Evolutionary conservation across 108 stramenopile genomes (phyloP).

Genomic region (Stephanodiscus minutulus): DNA sequence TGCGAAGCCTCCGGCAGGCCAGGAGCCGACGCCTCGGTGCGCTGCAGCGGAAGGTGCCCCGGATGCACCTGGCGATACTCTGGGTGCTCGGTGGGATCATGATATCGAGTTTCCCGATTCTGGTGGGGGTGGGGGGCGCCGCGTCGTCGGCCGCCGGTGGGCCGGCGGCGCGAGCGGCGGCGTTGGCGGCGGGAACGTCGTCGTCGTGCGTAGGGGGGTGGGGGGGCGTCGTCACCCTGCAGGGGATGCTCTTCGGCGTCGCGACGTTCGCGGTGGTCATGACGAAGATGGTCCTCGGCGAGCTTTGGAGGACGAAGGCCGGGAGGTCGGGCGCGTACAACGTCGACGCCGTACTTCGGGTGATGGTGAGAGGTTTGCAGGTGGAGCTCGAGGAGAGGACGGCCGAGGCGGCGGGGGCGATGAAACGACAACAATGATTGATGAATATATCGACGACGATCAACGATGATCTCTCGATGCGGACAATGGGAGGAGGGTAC

Average conservation of each 20-base stretch:
- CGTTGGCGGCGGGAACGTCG: conserved; percentile 29
- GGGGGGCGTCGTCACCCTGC: conserved; percentile 31
- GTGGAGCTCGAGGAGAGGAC: conserved; percentile 71
- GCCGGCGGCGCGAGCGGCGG: too few species aligned
- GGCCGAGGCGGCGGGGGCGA: conserved; percentile 48
- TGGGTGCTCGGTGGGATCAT: conserved; percentile 69
- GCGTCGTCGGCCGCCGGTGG: conserved; percentile 24
- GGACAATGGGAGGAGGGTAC: too few species aligned
- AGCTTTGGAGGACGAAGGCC: conserved; percentile 64
- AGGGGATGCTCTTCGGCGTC: conserved; percentile 48
- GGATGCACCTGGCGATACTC: conserved; percentile 67
- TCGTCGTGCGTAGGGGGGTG: too few species aligned
- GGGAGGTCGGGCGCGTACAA: conserved; percentile 71
- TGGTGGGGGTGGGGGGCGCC: conserved; percentile 71
- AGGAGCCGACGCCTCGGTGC: conserved; percentile 77
- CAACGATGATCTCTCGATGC: too few species aligned
- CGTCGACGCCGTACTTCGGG: conserved; percentile 66
- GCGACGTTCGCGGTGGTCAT: conserved; percentile 67
- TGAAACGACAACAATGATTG: conserved; percentile 40
- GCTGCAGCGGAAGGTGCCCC: conserved; percentile 81
- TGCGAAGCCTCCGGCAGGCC: conserved; percentile 76
- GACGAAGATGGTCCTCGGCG: conserved; percentile 69
- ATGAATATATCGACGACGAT: too few species aligned
- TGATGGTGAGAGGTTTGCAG: conserved; percentile 81
- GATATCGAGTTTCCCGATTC: conserved; percentile 72